Base-by-base conservation (phyloP, 108 stramenopile species). In the Cyclotella baltica region DNA sequence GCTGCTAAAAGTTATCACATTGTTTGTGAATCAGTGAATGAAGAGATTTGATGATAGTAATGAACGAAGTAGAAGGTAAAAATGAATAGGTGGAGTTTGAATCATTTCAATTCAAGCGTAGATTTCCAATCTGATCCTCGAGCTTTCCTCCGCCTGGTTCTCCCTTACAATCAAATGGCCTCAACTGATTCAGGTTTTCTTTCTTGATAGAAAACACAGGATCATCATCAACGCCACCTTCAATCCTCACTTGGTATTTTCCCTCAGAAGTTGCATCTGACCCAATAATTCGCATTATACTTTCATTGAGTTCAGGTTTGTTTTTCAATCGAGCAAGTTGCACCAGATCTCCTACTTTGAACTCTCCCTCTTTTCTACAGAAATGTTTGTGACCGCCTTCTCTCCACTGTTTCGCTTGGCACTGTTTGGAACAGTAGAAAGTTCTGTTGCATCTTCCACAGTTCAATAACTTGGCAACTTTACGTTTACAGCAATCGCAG, bases 361-460 rank as follows among this genome's bases (percentile, higher is more conserved):
- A 74, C 64, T 74, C 48, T 16, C 73, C 73, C 18, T 74, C 73
- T 66, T 67, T 74, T 31, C 73, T 64, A 46, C 73, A 74, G 31
- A 67, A 51, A 1, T n/a, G 6, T 67, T 48, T 74, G 46, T 74
- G 73, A 11, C 48, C 73, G 19, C 66, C 51, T 29, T 67, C n/a
- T 28, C 10, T 66, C 73, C 73, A 74, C 34, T 74, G 73, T 15
- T 50, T 66, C 73, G 20, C 18, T 51, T 74, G 73, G 52, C 73
- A 74, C 52, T 74, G 65, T 50, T n/a, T 37, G n/a, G 62, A 64
- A 62, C 73, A 74, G 46, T 74, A 74, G 65, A 51, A 74, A 4
- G 27, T 43, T 30, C 22, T 74, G 34, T 67, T 67, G n/a, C 65
- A 74, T 37, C 73, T 67, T 52, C n/a, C 13, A 30, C 73, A 74